Conservation (phyloP, 345 rosid genomes). For the Brassica nigra region DNA sequence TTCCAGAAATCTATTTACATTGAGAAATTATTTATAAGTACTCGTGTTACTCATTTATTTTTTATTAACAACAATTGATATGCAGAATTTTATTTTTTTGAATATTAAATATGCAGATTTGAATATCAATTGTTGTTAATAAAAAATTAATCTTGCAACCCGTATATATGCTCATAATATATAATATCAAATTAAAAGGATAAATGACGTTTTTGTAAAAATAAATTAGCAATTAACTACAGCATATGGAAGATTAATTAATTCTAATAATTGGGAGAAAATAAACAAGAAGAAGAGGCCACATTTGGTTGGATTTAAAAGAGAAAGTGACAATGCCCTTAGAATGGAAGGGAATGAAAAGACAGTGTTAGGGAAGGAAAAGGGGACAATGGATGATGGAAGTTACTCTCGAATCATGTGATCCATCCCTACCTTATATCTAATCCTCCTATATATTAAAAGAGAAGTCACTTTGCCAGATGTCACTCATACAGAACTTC, state of each 20-base stretch:
- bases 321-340: slow-evolving; percentile 43
- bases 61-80: background rate
- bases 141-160: background rate
- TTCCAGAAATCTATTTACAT: slow-evolving; percentile 5
- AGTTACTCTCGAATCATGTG: slow-evolving; percentile 42
- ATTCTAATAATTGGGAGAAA: slow-evolving; percentile 26
- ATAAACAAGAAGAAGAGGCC: slow-evolving; percentile 43
- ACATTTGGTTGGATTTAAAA: slow-evolving; percentile 38
- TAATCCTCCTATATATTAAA: background rate
- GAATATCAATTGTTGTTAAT: too few relatives aligned
- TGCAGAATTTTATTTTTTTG: background rate
- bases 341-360: slow-evolving; percentile 44
- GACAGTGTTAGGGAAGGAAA: slow-evolving; percentile 41
- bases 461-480: too few relatives aligned
- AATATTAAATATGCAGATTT: background rate
- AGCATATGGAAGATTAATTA: slow-evolving; percentile 6
- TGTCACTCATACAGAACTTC: too few relatives aligned
- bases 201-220: background rate
- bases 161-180: background rate
- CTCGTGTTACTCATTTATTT: background rate
- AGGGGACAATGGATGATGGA: slow-evolving; percentile 45
- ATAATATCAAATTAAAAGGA: too few relatives aligned
- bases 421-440: slow-evolving; percentile 30
- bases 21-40: background rate
- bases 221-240: background rate